Percentiles rank a stretch among this genome's conserved stretches.
These are phyloP conservation scores for Rhodotorula paludigena DNA, from an alignment of 768 basidiomycete genomes.

Conservation along the genomic window DNA sequence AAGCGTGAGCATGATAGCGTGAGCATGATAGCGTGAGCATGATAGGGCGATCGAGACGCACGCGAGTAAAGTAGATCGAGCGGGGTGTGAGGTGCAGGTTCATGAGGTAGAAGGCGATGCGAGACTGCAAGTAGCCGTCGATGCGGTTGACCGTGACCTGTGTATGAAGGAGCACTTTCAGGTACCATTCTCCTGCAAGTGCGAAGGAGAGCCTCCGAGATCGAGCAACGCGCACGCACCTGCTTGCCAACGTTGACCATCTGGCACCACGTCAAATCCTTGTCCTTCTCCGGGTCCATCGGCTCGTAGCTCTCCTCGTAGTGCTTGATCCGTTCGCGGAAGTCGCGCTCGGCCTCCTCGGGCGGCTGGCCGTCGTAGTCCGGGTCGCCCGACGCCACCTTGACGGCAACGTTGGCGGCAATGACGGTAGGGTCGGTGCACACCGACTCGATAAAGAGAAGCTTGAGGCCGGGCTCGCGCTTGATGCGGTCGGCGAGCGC, in stretches of 20 bases:
- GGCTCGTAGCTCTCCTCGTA: slow-evolving; percentile 97
- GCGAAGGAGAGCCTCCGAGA: slow-evolving; percentile 22
- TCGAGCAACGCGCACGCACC: slow-evolving; percentile 53
- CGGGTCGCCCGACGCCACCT: slow-evolving; percentile 92
- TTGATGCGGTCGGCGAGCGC: slow-evolving; percentile 78
- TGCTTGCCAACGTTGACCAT: slow-evolving; percentile 90
- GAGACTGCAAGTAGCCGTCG: slow-evolving; percentile 89
- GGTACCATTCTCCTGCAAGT: background rate
- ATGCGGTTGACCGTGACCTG: slow-evolving; percentile 55
- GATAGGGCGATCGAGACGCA: slow-evolving; percentile 49
- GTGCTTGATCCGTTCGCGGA: slow-evolving; percentile 78
- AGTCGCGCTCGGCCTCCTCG: slow-evolving; percentile 82
- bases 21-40: background rate
- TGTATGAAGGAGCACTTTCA: too few relatives aligned
- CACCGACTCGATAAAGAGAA: slow-evolving; percentile 90
- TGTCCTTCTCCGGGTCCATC: slow-evolving; percentile 63
- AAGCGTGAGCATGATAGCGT: background rate
- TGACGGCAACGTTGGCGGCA: slow-evolving; percentile 90
- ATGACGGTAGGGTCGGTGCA: slow-evolving; percentile 93
- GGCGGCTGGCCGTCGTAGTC: slow-evolving; percentile 87
- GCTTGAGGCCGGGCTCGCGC: slow-evolving; percentile 75
- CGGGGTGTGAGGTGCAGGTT: slow-evolving; percentile 85
- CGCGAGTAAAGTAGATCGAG: slow-evolving; percentile 91
- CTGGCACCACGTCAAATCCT: slow-evolving; percentile 78
- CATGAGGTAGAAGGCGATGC: slow-evolving; percentile 98